Conservation (phyloP, 2,329 filamentous ascomycete species). For the Cercospora nicotianae region DNA sequence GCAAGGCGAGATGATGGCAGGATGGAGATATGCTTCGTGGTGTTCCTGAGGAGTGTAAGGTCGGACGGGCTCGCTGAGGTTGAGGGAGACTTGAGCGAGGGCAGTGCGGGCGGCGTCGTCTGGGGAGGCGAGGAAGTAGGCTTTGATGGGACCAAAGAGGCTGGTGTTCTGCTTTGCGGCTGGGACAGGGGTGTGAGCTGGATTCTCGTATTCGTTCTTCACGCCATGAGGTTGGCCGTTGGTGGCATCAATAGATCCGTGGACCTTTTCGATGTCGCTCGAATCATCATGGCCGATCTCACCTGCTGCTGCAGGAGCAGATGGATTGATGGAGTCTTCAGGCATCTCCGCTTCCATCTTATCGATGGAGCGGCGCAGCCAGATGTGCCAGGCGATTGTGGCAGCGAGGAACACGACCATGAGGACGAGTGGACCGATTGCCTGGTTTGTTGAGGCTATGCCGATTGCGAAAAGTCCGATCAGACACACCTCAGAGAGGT, state of each 20-base stretch:
- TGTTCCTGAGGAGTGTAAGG: slow-evolving; percentile 37
- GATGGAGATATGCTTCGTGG: slow-evolving; percentile 48
- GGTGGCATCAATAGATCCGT: slow-evolving; percentile 14
- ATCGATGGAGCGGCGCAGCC: slow-evolving; percentile 37
- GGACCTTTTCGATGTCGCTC: slow-evolving; percentile 10
- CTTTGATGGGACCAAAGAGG: slow-evolving; percentile 27
- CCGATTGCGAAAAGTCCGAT: slow-evolving; percentile 49
- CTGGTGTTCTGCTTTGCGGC: slow-evolving; percentile 13
- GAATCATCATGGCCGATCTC: not conserved
- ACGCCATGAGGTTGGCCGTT: not conserved
- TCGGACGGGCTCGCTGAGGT: slow-evolving; percentile 35
- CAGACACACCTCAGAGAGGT: slow-evolving; percentile 48
- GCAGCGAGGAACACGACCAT: slow-evolving; percentile 43
- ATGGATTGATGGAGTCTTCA: slow-evolving; percentile 22
- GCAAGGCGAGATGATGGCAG: slow-evolving; percentile 43
- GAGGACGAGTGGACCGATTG: slow-evolving; percentile 44
- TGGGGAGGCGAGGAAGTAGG: slow-evolving; percentile 26
- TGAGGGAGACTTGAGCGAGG: slow-evolving; percentile 38
- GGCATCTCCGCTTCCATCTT: slow-evolving; percentile 37
- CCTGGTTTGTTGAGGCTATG: slow-evolving; percentile 32
- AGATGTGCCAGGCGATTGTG: slow-evolving; percentile 46
- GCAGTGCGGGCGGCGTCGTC: slow-evolving; percentile 27
- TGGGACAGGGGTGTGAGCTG: not conserved
- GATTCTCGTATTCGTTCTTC: not conserved
- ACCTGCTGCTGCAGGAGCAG: not conserved